Evolutionary conservation across 176 grass and related monocot species (phyloP).

Genomic region (Pontederia paniculata): DNA sequence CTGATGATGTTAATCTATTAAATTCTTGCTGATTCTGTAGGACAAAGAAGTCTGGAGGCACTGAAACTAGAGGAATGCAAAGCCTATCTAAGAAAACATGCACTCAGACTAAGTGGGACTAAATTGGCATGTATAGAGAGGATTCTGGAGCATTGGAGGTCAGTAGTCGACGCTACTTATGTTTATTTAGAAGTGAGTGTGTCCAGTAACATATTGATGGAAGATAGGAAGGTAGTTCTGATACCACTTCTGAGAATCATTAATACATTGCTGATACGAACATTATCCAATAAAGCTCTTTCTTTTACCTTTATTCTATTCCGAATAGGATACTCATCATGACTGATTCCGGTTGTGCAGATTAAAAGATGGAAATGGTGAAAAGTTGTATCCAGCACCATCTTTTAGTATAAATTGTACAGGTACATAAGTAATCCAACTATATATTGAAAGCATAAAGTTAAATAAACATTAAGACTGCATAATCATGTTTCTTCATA

Average conservation of each 20-base stretch:
- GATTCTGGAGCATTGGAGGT: slow-evolving; percentile 65
- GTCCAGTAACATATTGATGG: background rate
- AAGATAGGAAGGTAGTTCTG: background rate
- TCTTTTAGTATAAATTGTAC: slow-evolving; percentile 61
- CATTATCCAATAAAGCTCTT: background rate
- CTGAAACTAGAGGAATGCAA: slow-evolving; percentile 58
- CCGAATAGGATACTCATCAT: background rate
- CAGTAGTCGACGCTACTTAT: slow-evolving; percentile 11
- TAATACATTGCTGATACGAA: background rate
- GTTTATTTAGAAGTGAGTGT: background rate
- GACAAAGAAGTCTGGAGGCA: slow-evolving; percentile 32
- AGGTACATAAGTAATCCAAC: slow-evolving; percentile 21
- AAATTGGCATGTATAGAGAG: slow-evolving; percentile 36
- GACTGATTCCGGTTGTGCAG: slow-evolving; percentile 18
- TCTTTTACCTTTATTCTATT: background rate
- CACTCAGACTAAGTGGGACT: slow-evolving; percentile 41
- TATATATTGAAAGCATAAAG: background rate
- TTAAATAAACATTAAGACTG: background rate
- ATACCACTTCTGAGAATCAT: no score
- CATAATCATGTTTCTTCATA: slow-evolving; percentile 12
- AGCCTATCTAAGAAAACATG: slow-evolving; percentile 44
- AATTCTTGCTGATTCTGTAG: slow-evolving; percentile 23
- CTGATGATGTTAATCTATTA: background rate
- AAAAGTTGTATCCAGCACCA: slow-evolving; percentile 47
- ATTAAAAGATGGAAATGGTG: slow-evolving; percentile 41